Conservation (phyloP, 2,329 filamentous ascomycete species). For the Spiromastix sp. region DNA sequence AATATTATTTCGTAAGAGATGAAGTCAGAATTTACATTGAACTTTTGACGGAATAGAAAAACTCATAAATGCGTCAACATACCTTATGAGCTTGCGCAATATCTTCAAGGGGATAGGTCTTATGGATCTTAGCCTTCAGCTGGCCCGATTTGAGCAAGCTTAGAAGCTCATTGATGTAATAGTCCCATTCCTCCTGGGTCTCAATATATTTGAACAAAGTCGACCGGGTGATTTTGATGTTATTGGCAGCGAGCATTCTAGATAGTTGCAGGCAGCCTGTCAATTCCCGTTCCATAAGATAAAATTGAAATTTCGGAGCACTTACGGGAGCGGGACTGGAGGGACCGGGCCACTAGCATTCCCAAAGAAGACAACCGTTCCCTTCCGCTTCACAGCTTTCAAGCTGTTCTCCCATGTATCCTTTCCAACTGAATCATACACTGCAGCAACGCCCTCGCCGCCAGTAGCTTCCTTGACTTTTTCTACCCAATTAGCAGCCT, state of each 20-base stretch:
- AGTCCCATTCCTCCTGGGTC: constrained; percentile 59
- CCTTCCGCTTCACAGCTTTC: constrained; percentile 65
- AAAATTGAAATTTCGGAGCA: constrained; percentile 11
- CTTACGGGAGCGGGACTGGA: constrained; percentile 54
- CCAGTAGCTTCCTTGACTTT: constrained; percentile 74
- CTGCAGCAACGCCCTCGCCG: constrained; percentile 61
- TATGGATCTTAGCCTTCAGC: constrained; percentile 62
- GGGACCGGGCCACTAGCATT: constrained; percentile 72
- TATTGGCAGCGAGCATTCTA: constrained; percentile 58
- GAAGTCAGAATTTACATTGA: constrained; percentile 1
- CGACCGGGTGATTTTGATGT: constrained; percentile 66
- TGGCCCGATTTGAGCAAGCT: constrained; percentile 58
- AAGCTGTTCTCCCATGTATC: constrained; percentile 71
- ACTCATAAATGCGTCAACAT: constrained; percentile 10
- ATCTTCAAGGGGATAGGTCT: constrained; percentile 66
- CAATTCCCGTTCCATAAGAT: constrained; percentile 7
- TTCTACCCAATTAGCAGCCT: constrained; percentile 68
- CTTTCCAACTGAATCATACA: constrained; percentile 82
- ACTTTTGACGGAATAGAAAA: not conserved
- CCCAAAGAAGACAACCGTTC: constrained; percentile 66
- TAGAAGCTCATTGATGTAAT: constrained; percentile 63
- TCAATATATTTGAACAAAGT: constrained; percentile 60
- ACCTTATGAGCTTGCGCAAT: constrained; percentile 58
- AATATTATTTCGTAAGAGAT: constrained; percentile 4
- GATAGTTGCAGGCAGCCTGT: not conserved